phyloP scores from a whole-genome alignment of 306 rosid genomes.

The Corylus avellana region DNA sequence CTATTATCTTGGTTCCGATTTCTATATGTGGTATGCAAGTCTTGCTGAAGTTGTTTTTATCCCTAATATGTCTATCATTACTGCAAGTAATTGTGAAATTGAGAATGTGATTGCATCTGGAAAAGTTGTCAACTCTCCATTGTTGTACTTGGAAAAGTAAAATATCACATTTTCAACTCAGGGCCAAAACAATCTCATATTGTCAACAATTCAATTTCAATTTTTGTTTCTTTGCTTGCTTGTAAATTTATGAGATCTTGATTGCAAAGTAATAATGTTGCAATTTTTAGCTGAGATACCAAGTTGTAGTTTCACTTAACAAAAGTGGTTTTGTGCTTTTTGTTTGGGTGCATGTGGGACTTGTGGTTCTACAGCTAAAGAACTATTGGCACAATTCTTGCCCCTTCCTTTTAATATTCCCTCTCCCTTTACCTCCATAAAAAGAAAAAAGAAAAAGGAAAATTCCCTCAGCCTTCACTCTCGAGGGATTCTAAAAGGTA shows the following conservation, averaged over 20 bases:
- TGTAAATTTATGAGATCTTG: not conserved
- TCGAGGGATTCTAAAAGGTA: too few species aligned
- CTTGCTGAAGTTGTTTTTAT: slow-evolving; percentile 31
- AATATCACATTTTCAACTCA: not conserved
- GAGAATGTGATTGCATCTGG: not conserved
- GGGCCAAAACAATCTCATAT: not conserved
- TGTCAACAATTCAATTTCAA: not conserved
- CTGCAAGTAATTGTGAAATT: slow-evolving; percentile 15
- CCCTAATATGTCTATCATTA: slow-evolving; percentile 25
- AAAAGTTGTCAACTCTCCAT: not conserved
- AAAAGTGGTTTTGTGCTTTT: too few species aligned
- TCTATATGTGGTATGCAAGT: slow-evolving; percentile 41
- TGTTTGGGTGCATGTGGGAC: too few species aligned
- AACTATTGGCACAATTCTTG: too few species aligned
- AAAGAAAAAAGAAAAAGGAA: too few species aligned
- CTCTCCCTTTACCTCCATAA: too few species aligned
- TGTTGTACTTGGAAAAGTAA: not conserved
- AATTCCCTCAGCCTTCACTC: too few species aligned
- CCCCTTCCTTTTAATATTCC: too few species aligned
- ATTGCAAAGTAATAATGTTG: not conserved
- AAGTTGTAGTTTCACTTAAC: too few species aligned
- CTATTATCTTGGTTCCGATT: slow-evolving; percentile 38
- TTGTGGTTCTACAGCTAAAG: too few species aligned
- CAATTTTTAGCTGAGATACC: not conserved
- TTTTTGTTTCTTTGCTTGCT: not conserved